These are phyloP conservation scores for Fomitopsis serialis DNA, from an alignment of 768 basidiomycete genomes.

Conservation along the genomic window DNA sequence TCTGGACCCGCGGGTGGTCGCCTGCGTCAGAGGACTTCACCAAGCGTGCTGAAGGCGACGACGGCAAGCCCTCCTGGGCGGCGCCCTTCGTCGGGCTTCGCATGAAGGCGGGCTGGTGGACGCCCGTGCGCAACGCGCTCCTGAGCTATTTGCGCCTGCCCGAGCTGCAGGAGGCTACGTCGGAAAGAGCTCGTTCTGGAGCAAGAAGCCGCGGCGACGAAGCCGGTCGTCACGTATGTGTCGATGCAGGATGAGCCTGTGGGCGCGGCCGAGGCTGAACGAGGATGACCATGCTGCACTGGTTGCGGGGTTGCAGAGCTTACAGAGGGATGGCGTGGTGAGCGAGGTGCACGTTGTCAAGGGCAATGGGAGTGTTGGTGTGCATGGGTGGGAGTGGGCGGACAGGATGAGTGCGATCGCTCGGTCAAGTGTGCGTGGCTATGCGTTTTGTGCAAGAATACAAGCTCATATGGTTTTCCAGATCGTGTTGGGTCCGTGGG, in stretches of 20 bases:
- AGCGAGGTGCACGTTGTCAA: constrained; percentile 51
- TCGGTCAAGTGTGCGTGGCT: constrained; percentile 55
- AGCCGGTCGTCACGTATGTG: constrained; percentile 61
- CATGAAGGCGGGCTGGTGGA: constrained; percentile 62
- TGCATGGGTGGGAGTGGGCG: constrained; percentile 46
- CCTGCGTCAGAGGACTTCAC: constrained; percentile 12
- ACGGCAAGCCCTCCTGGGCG: constrained; percentile 36
- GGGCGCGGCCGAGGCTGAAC: constrained; percentile 40
- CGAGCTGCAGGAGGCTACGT: constrained; percentile 33
- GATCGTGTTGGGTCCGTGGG: constrained; percentile 59
- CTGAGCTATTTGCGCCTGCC: constrained; percentile 30
- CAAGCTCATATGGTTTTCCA: constrained; percentile 17
- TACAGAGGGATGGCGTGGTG: constrained; percentile 42
- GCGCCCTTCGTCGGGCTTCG: constrained; percentile 38
- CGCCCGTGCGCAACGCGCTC: constrained; percentile 31
- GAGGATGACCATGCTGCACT: constrained; percentile 55
- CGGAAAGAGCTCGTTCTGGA: constrained; percentile 38
- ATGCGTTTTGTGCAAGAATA: background rate
- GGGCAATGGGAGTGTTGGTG: constrained; percentile 27
- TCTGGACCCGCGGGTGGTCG: constrained; percentile 12
- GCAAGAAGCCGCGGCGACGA: constrained; percentile 18
- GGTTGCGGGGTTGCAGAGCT: constrained; percentile 45
- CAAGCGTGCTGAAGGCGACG: constrained; percentile 10
- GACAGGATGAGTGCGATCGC: constrained; percentile 61
- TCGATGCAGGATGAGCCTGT: constrained; percentile 48